Percentiles rank a stretch among this genome's conserved stretches.
phyloP scores from a whole-genome alignment of 257 asterid genomes.

The Plantago major region DNA sequence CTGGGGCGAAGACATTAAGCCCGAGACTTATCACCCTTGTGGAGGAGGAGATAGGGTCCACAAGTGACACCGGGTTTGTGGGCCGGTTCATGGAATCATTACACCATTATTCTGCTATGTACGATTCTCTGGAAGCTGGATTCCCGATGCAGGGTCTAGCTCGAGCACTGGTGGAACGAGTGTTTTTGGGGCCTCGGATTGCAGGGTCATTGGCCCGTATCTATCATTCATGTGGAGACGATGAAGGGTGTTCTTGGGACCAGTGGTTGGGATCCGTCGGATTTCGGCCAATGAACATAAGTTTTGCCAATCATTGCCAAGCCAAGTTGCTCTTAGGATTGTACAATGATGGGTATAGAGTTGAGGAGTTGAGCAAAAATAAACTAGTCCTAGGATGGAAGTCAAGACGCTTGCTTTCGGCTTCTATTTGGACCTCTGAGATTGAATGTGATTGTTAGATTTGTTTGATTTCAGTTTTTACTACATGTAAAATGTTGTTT shows the following conservation, averaged over 20 bases:
- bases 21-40: slow-evolving; percentile 62
- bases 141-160: slow-evolving; percentile 69
- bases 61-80: slow-evolving; percentile 42
- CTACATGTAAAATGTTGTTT: not conserved
- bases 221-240: slow-evolving; percentile 31
- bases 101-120: slow-evolving; percentile 62
- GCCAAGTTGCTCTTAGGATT: slow-evolving; percentile 64
- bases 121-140: slow-evolving; percentile 72
- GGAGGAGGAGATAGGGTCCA: slow-evolving; percentile 52
- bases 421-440: slow-evolving; percentile 69
- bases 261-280: slow-evolving; percentile 53
- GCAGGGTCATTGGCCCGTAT: slow-evolving; percentile 48
- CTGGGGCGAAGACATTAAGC: slow-evolving; percentile 45
- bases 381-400: slow-evolving; percentile 78
- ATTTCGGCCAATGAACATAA: slow-evolving; percentile 32
- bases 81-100: slow-evolving; percentile 67
- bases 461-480: not conserved
- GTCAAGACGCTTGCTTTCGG: slow-evolving; percentile 70
- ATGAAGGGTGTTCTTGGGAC: slow-evolving; percentile 39
- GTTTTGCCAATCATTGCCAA: slow-evolving; percentile 79
- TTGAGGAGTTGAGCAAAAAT: slow-evolving; percentile 58
- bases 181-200: slow-evolving; percentile 60
- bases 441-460: slow-evolving; percentile 20
- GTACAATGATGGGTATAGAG: slow-evolving; percentile 75
- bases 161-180: slow-evolving; percentile 57